These are phyloP conservation scores for Lactarius pseudohatsudake DNA, from an alignment of 768 basidiomycete species.

Conservation along the genomic window DNA sequence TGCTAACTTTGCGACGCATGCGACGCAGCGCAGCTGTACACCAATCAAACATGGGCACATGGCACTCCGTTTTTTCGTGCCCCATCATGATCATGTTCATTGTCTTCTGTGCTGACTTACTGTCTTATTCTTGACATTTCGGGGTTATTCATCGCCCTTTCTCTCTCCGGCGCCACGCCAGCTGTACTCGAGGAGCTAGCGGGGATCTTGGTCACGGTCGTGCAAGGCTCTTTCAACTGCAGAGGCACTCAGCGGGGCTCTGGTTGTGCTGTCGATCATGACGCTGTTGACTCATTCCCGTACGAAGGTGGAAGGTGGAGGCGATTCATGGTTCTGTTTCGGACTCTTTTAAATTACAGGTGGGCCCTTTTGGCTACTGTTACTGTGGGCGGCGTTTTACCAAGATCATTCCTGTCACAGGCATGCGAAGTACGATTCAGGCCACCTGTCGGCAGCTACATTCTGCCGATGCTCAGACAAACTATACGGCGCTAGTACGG, in stretches of 20 bases:
- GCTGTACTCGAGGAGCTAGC: background rate
- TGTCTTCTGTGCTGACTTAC: background rate
- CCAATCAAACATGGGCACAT: background rate
- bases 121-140: background rate
- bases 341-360: background rate
- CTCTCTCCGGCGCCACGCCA: background rate
- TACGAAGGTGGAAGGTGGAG: conserved; percentile 5
- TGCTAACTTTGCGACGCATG: background rate
- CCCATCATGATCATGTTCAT: background rate
- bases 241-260: background rate
- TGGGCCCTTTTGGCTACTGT: background rate
- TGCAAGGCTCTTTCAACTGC: background rate
- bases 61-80: background rate
- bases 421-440: no score
- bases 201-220: background rate
- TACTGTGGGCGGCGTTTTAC: background rate
- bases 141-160: background rate
- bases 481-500: background rate
- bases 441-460: background rate
- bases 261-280: background rate
- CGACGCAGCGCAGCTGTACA: background rate
- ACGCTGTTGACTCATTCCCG: background rate
- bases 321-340: background rate
- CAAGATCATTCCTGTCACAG: background rate
- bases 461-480: background rate